Base-by-base conservation (phyloP, 495 filamentous ascomycete genomes). In the Daldinia loculata region DNA sequence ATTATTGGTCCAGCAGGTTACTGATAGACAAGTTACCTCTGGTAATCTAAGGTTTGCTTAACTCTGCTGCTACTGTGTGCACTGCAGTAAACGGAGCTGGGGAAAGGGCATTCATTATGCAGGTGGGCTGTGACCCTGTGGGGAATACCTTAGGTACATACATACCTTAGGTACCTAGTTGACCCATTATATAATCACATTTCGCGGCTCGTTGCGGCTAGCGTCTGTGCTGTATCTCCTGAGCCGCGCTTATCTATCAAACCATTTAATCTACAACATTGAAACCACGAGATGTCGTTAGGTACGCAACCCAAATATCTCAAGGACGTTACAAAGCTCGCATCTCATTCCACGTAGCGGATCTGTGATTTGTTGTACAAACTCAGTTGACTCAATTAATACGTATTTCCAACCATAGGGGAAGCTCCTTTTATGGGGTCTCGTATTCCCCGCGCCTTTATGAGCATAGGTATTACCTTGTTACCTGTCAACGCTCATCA, bases 71-170 rank as follows among this genome's bases (percentile, higher is more conserved):
- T 19, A 24, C 43, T 48, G 17, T 22, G 30, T 19, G 5, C 34
- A 36, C 34, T 36, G 34, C 29, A 17, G 53, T 32, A 22, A 36
- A 57, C 30, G 53, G n/a, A 56, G n/a, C 53, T 52, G 51, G 51
- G 51, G 63, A 66, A 66, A 66, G 34, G 6, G 60, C 45, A 61
- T 55, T 43, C 43, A 11, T 67, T 53, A 63, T 62, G 67, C 55
- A 63, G 61, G 61, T 64, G 61, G 66, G 51, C 52, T 69, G 59
- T 56, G 60, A 61, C 66, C 30, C 48, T 59, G 67, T 70, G 67
- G 67, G 61, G 67, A 60, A 64, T 36, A 52, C 19, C 24, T 45
- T 29, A 29, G 0, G 6, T 32, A 8, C 14, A 6, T 29, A 29
- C 5, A 64, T 36, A 52, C 19, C 24, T 45, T 29, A 29, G 0